Evolutionary conservation across 192 early-diverging fungal genomes (phyloP).

Genomic region (Linnemannia hyalina): DNA sequence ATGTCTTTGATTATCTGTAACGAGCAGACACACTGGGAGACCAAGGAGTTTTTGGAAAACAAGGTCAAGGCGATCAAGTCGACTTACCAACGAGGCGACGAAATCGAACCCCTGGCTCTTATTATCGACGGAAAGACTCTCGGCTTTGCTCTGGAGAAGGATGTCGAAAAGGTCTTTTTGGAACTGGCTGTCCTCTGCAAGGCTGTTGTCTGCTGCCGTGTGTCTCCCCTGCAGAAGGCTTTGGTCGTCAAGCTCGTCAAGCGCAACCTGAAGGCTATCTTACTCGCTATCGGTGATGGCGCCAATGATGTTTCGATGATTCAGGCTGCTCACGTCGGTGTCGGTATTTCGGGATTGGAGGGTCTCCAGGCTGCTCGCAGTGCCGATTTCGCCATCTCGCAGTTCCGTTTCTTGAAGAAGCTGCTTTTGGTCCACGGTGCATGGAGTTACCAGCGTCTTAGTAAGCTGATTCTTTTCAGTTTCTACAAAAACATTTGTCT

Average conservation of each 20-base stretch:
- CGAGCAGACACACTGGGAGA: slow-evolving; percentile 91
- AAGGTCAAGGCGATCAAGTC: slow-evolving; percentile 87
- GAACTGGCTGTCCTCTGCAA: slow-evolving; percentile 94
- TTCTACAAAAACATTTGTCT: slow-evolving; percentile 99
- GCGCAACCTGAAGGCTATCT: slow-evolving; percentile 87
- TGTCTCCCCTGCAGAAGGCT: slow-evolving; percentile 98
- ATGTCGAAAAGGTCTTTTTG: slow-evolving; percentile 82
- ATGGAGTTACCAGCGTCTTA: slow-evolving; percentile 96
- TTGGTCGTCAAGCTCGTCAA: slow-evolving; percentile 99
- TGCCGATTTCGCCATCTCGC: slow-evolving; percentile 98
- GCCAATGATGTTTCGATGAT: slow-evolving; percentile 99
- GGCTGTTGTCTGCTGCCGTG: slow-evolving; percentile 98
- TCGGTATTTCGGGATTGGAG: slow-evolving; percentile 96
- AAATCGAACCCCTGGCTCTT: slow-evolving; percentile 81
- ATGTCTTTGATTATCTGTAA: slow-evolving; percentile 96
- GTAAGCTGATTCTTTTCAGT: slow-evolving; percentile 96
- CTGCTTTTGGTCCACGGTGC: slow-evolving; percentile 96
- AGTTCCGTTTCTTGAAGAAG: slow-evolving; percentile 96
- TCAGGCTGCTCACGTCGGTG: slow-evolving; percentile 98
- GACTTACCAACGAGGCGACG: slow-evolving; percentile 56
- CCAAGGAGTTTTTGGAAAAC: slow-evolving; percentile 91
- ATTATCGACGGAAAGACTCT: slow-evolving; percentile 96
- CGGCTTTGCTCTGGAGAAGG: slow-evolving; percentile 93
- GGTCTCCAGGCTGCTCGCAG: slow-evolving; percentile 97
- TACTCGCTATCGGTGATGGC: slow-evolving; percentile 98